These are phyloP conservation scores for Barbatosphaeria neglecta DNA, from an alignment of 495 filamentous ascomycete species.

Conservation along the genomic window DNA sequence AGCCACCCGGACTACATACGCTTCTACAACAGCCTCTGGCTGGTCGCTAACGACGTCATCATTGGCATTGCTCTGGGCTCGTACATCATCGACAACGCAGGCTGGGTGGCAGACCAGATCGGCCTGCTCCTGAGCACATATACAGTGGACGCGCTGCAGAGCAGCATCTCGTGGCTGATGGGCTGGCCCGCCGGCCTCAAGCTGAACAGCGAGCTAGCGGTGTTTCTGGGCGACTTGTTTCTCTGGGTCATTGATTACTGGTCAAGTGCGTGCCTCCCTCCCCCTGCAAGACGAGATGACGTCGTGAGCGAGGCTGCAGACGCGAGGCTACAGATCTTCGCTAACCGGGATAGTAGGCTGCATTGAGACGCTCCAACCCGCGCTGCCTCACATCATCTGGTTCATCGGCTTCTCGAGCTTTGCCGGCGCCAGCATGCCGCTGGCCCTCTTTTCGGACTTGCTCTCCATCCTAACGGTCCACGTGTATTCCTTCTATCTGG, in stretches of 20 bases:
- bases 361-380: constrained; percentile 62
- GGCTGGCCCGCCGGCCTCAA: constrained; percentile 97
- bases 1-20: constrained; percentile 97
- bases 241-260: constrained; percentile 98
- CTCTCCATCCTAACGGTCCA: constrained; percentile 86
- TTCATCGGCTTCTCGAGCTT: constrained; percentile 93
- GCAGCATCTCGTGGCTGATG: constrained; percentile 92
- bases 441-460: constrained; percentile 90
- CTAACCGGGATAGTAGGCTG: constrained; percentile 34
- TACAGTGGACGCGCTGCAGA: constrained; percentile 79
- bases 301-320: too few relatives aligned
- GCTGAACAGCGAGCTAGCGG: constrained; percentile 86
- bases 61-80: constrained; percentile 94
- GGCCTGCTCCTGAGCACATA: constrained; percentile 65
- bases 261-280: constrained; percentile 60
- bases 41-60: constrained; percentile 97
- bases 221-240: constrained; percentile 88
- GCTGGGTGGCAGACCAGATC: constrained; percentile 74
- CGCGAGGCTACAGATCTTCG: too few relatives aligned
- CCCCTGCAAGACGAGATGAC: too few relatives aligned
- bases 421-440: constrained; percentile 91
- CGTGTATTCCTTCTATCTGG: constrained; percentile 96
- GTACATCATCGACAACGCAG: constrained; percentile 91
- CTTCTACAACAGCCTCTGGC: constrained; percentile 98
- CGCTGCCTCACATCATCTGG: constrained; percentile 76